Evolutionary conservation across 371 early-diverging fungal species (phyloP), one percentile per base, ranked within the genome.

Genomic region (Sporodiniella umbellata): DNA sequence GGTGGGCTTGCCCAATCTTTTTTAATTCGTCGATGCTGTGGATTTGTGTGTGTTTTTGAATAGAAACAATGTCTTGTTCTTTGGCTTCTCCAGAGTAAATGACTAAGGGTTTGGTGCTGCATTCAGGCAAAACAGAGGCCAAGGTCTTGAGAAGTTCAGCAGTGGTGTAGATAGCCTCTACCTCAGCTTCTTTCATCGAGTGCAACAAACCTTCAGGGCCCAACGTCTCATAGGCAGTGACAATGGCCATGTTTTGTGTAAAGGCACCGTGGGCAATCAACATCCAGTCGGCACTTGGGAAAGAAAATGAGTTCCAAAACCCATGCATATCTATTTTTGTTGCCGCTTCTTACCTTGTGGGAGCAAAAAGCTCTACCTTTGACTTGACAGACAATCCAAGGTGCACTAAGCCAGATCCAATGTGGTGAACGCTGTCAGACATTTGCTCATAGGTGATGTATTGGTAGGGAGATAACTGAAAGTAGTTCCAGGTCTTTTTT

Each of bases 401-500:
- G 31, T 79, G 62, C 23, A 67, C 62, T 15, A 89, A 72, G 45
- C 87, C 94, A 23, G 81, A 60, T n/a, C 90, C 90, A 45, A 88
- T 77, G 8, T 63, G 53, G 54, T 62, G 65, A 8, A 68, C 65
- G 25, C 59, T 63, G 22, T 70, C 57, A 44, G 65, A 64, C 38
- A 78, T 78, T 48, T 90, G 84, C 14, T 66, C 60, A 58, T 84
- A 90, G 37, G 84, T 83, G 48, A 84, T 51, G 78, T 86, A 91
- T 37, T 73, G 48, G 68, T 82, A 93, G 11, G 62, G 62, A 4
- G 84, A 78, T 46, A 93, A 72, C 66, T 92, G 88, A 59, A 84
- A 85, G 62, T 73, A 91, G 56, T 86, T 88, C 92, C 92, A 94
- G 21, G 61, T 84, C 75, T 94, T 94, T 59, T 67, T 85, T 54